Evolutionary conservation across 2,329 filamentous ascomycete species (phyloP), one percentile per base, ranked within the genome.

Genomic region (Colletotrichum spaethianum): DNA sequence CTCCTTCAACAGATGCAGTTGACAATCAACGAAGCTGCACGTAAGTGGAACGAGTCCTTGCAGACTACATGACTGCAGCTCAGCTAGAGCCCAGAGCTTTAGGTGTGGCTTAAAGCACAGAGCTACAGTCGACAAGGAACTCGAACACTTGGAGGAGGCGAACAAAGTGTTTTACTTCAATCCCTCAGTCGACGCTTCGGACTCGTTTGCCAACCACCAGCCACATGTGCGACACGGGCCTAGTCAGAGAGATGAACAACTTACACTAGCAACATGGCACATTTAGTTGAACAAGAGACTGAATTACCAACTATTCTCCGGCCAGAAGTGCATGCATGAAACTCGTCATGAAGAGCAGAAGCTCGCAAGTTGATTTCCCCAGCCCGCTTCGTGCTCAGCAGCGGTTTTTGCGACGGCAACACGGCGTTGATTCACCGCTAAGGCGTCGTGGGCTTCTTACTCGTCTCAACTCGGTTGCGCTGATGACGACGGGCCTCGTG

Each of bases 381-480:
- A 3, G 16, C 26, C 14, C 26, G 4, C 48, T 7, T 52, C 18
- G 44, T 23, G 44, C 26, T 18, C 48, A 31, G 48, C 26, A 14
- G 26, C 5, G 12, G 5, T 7, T 18, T 31, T 28, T 18, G 26
- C 14, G 48, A 31, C 48, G 5, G 26, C 48, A 11, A 11, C 14
- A 20, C 23, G n/a, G n/a, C 44, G 0, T 28, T 46, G 26, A 50
- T 50, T 63, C 60, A 52, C 44, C 4, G 16, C 26, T n/a, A 14
- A 12, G 1, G 5, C 1, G 14, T 4, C 2, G 4, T 8, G 33
- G 31, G 14, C 11, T 3, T 0, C 44, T 9, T 26, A 4, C 14
- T 63, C 60, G 28, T 62, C 44, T n/a, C 33, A 40, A 40, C 44
- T 40, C 6, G 5, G 31, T 14, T 16, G 9, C 31, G 9, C 33